These are phyloP conservation scores for Pterocarpus macrocarpus DNA, from an alignment of 306 rosid genomes.

Conservation along the genomic window DNA sequence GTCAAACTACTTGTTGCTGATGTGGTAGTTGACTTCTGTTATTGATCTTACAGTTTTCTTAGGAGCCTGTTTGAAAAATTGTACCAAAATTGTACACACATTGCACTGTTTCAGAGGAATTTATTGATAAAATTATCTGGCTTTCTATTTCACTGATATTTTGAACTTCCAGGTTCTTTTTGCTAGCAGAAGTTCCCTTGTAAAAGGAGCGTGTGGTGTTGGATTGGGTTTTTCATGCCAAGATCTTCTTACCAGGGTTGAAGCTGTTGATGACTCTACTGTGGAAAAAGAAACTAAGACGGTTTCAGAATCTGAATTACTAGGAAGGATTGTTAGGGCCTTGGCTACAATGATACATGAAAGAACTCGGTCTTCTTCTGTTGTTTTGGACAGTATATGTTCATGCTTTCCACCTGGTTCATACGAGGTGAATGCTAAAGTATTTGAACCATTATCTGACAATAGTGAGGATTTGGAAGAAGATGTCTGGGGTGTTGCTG, in stretches of 20 bases:
- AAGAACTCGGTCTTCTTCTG: constrained; percentile 67
- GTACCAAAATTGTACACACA: not conserved
- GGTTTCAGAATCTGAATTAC: constrained; percentile 68
- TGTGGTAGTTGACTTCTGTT: constrained; percentile 21
- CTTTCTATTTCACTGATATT: constrained; percentile 32
- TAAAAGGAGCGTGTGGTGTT: constrained; percentile 95
- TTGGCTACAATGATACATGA: constrained; percentile 62
- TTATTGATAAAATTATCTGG: constrained; percentile 29
- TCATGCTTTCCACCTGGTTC: constrained; percentile 58
- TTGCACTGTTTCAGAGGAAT: constrained; percentile 19
- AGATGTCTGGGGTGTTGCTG: constrained; percentile 97
- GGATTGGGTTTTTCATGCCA: constrained; percentile 93
- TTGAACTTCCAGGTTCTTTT: constrained; percentile 70
- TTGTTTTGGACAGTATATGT: constrained; percentile 69
- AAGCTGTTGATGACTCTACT: constrained; percentile 61
- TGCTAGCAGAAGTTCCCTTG: constrained; percentile 80
- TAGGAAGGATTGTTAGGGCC: constrained; percentile 70
- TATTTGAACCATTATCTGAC: constrained; percentile 53
- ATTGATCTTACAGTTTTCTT: not conserved
- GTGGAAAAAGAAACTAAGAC: constrained; percentile 55
- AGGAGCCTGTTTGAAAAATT: not conserved
- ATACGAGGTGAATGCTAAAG: constrained; percentile 48
- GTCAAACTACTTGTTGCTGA: not conserved
- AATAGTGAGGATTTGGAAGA: constrained; percentile 69
- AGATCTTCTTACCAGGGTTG: constrained; percentile 85